Conservation (phyloP, 2,329 filamentous ascomycete species). For the Ophidiomyces ophidiicola region DNA sequence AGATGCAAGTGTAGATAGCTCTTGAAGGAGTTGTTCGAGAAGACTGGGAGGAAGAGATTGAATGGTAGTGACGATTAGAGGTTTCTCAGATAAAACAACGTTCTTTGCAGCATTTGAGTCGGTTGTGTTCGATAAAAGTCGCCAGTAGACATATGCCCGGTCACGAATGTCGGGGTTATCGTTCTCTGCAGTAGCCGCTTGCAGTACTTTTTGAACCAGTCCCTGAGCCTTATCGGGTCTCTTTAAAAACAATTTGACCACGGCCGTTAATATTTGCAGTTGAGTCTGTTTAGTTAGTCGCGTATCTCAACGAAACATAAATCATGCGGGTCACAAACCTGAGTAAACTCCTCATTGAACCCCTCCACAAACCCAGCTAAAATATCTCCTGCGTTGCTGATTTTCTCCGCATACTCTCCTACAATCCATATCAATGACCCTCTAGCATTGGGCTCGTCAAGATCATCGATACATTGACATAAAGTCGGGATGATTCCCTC, state of each 20-base stretch:
- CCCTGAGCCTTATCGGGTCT: slow-evolving; percentile 85
- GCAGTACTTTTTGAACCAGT: slow-evolving; percentile 86
- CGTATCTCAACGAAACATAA: neutral
- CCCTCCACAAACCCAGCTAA: slow-evolving; percentile 80
- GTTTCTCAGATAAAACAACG: slow-evolving; percentile 86
- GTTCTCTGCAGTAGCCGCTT: slow-evolving; percentile 82
- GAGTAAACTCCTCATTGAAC: slow-evolving; percentile 93
- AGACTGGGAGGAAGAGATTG: slow-evolving; percentile 71
- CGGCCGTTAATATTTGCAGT: slow-evolving; percentile 89
- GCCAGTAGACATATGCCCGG: slow-evolving; percentile 96
- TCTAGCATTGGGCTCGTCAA: slow-evolving; percentile 86
- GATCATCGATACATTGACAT: slow-evolving; percentile 90
- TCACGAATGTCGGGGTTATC: slow-evolving; percentile 97
- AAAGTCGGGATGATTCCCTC: slow-evolving; percentile 95
- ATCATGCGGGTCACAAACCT: slow-evolving; percentile 44
- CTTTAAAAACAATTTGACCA: slow-evolving; percentile 95
- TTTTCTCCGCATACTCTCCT: slow-evolving; percentile 97
- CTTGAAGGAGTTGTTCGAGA: slow-evolving; percentile 76
- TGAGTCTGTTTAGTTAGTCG: slow-evolving; percentile 58
- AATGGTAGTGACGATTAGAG: slow-evolving; percentile 88
- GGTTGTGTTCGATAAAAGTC: slow-evolving; percentile 65
- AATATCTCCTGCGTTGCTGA: slow-evolving; percentile 95
- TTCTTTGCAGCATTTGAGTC: slow-evolving; percentile 86
- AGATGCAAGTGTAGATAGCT: slow-evolving; percentile 87
- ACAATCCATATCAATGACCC: slow-evolving; percentile 97